phyloP scores from a whole-genome alignment of 2,329 filamentous ascomycete species.

The Fusarium veterinarium region DNA sequence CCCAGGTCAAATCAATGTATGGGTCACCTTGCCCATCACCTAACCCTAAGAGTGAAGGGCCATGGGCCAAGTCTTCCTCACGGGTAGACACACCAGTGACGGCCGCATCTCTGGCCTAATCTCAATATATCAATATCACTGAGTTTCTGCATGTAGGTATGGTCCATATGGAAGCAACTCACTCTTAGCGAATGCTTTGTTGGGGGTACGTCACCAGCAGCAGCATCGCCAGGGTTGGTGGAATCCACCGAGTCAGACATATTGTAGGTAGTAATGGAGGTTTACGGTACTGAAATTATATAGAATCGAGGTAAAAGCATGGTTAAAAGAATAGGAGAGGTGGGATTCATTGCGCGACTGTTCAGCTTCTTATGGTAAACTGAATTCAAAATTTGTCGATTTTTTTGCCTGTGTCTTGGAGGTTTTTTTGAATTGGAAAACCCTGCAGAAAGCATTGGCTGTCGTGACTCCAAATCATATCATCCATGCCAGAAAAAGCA shows the following conservation, averaged over 20 bases:
- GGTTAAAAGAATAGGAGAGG: fast-evolving
- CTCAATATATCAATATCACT: fast-evolving
- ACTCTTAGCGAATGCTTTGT: not conserved
- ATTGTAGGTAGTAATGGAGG: fast-evolving
- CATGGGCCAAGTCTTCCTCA: not conserved
- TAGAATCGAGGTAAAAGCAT: fast-evolving
- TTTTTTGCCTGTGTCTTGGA: not conserved
- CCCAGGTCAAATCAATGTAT: fast-evolving
- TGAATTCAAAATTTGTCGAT: not conserved
- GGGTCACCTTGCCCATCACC: not conserved
- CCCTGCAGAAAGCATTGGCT: not conserved
- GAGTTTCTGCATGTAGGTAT: fast-evolving
- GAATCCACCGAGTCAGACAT: not conserved
- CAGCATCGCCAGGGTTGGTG: fast-evolving
- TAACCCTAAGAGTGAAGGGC: not conserved
- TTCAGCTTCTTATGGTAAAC: not conserved
- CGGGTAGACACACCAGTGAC: fast-evolving
- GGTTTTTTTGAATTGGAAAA: not conserved
- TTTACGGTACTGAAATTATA: fast-evolving
- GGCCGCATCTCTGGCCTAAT: fast-evolving
- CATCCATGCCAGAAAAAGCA: not conserved
- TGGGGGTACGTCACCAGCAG: too few species aligned
- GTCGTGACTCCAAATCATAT: not conserved
- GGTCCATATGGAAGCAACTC: fast-evolving
- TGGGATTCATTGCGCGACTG: too few species aligned